Percentiles rank a stretch among this genome's conserved stretches.
phyloP scores from a whole-genome alignment of 192 early-diverging fungal genomes.

The Entomortierella beljakovae region DNA sequence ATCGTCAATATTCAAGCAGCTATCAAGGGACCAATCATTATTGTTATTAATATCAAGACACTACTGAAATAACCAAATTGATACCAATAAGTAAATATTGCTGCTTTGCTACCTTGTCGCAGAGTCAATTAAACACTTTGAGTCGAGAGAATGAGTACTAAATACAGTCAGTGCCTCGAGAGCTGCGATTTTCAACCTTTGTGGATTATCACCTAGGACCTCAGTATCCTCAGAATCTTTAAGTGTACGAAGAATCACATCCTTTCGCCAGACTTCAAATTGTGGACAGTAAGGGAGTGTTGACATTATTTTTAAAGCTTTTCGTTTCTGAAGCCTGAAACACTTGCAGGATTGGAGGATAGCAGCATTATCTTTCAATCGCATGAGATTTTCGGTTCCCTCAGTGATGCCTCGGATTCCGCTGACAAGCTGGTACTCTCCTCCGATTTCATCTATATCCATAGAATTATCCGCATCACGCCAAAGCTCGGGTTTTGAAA shows the following conservation, averaged over 20 bases:
- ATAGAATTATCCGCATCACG: neutral
- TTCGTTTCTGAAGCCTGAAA: slow-evolving; percentile 14
- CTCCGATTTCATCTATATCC: slow-evolving; percentile 4
- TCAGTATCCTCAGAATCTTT: neutral
- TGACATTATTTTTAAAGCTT: slow-evolving; percentile 42
- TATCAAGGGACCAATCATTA: neutral
- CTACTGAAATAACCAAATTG: too few species aligned
- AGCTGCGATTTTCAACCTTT: slow-evolving; percentile 1
- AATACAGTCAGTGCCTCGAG: slow-evolving; percentile 27
- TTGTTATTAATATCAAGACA: neutral
- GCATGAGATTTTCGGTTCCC: slow-evolving; percentile 29
- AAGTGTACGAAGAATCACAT: slow-evolving; percentile 14
- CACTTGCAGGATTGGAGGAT: slow-evolving; percentile 25
- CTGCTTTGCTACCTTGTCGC: slow-evolving; percentile 26
- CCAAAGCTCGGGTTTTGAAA: slow-evolving; percentile 30
- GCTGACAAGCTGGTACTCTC: slow-evolving; percentile 14
- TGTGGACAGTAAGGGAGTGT: slow-evolving; percentile 14
- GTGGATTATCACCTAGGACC: neutral
- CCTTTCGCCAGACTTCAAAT: slow-evolving; percentile 12
- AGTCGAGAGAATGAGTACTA: slow-evolving; percentile 15
- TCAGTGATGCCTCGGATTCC: slow-evolving; percentile 9
- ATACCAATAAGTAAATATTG: too few species aligned
- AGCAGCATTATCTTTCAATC: slow-evolving; percentile 12
- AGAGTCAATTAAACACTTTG: neutral
- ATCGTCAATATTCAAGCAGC: slow-evolving; percentile 8